Base-by-base conservation (phyloP, 2,329 filamentous ascomycete species). In the Tolypocladium endophyticum region DNA sequence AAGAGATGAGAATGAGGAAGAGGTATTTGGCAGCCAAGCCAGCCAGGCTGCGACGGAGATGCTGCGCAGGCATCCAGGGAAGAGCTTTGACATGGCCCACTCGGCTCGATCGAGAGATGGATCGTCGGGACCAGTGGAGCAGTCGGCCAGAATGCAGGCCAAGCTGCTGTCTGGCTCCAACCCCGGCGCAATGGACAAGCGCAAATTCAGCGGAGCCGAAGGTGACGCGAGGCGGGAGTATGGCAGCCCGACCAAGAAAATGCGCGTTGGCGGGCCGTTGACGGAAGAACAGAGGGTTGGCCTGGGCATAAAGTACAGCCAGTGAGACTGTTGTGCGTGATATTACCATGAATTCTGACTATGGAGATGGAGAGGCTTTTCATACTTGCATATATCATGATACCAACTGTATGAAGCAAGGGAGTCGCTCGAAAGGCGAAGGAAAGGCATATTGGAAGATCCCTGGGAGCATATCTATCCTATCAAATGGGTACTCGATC, bases 1-100 rank as follows among this genome's bases (percentile, higher is more conserved):
- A 55, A 60, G 33, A 28, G 58, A 56, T 45, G 59, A 38, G 56
- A 64, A 59, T 8, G 67, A 69, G 2, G 75, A 76, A 18, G 79
- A 89, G 52, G 74, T 92, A 0, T 82, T 80, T 39, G 88, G 88
- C 67, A 91, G 88, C 60, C 88, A 90, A 67, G 90, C 90, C 11
- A 92, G 87, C 67, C 88, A 89, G 63, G 85, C 86, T 53, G 90
- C 91, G 2, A 86, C 87, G 2, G 86, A 85, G 64, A 86, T 93
- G 85, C 79, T 90, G 63, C 86, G 87, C 20, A 80, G 84, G 43
- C 79, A 84, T 57, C 74, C 80, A 1, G 75, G 79, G 12, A 76
- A 79, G 68, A 81, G 79, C 62, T 81, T 82, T 30, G 81, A 82
- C 50, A 73, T 80, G 3, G 76, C 74, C 0, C 73, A 72, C 61